Percentiles rank a stretch among this genome's conserved stretches.
Evolutionary conservation across 116 monocot genomes (phyloP).

Genomic region (Papilionanthe hybrid): DNA sequence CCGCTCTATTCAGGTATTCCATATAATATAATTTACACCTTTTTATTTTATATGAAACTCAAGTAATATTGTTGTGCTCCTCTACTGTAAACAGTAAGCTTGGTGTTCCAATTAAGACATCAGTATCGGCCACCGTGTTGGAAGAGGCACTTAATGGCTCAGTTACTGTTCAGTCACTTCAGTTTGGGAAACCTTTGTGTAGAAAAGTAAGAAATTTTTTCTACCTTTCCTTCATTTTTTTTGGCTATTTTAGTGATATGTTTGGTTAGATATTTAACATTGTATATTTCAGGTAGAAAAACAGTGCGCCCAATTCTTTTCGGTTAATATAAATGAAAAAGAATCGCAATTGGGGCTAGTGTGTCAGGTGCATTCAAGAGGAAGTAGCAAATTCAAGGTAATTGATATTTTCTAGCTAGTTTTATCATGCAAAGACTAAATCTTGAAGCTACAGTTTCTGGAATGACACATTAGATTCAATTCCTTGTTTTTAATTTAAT

Average conservation of each 20-base stretch:
- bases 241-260: background rate
- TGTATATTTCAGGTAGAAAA: conserved; percentile 74
- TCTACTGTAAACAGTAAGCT: conserved; percentile 56
- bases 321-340: conserved; percentile 71
- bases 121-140: conserved; percentile 83
- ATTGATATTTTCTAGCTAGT: background rate
- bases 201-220: conserved; percentile 53
- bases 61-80: background rate
- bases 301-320: conserved; percentile 91
- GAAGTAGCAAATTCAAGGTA: conserved; percentile 97
- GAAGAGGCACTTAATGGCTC: conserved; percentile 90
- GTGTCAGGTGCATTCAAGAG: conserved; percentile 76
- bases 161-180: conserved; percentile 45
- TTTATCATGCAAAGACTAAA: background rate
- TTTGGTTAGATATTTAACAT: background rate
- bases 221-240: background rate
- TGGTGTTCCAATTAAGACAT: conserved; percentile 97
- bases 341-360: conserved; percentile 72
- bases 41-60: background rate
- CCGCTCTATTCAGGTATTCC: conserved; percentile 90
- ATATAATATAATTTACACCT: conserved; percentile 7
- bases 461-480: background rate
- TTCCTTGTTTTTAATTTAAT: background rate
- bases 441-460: background rate
- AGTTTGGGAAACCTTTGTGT: conserved; percentile 50